Percentiles rank a stretch among this genome's conserved stretches.
These are phyloP conservation scores for Macrocybe gigantea DNA, from an alignment of 768 basidiomycete genomes.

Conservation along the genomic window DNA sequence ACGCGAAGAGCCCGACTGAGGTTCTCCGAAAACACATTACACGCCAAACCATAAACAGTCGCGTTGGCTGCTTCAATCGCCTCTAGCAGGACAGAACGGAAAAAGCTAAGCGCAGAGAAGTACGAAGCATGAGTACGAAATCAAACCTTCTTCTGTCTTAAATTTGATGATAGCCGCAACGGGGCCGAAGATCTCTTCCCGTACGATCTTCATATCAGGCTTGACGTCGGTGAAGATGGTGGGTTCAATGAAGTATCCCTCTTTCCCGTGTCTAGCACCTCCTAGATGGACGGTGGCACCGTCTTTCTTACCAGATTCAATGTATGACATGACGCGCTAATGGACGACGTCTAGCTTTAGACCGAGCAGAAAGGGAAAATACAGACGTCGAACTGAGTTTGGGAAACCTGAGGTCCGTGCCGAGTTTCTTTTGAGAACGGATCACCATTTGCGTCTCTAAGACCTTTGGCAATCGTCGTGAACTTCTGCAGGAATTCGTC, in stretches of 20 bases:
- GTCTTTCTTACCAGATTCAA: conserved; percentile 63
- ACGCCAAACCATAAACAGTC: conserved; percentile 61
- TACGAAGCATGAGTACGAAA: background rate
- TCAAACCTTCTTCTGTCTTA: conserved; percentile 31
- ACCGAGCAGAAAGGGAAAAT: background rate
- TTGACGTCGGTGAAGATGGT: conserved; percentile 69
- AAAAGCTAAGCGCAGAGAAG: too few species aligned
- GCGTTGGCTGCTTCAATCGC: conserved; percentile 55
- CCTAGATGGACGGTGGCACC: conserved; percentile 67
- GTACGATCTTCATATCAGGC: conserved; percentile 69
- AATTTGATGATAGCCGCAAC: conserved; percentile 65
- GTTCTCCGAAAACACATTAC: conserved; percentile 60
- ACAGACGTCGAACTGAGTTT: conserved; percentile 51
- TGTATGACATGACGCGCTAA: conserved; percentile 73
- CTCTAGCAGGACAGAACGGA: conserved; percentile 20
- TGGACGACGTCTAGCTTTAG: background rate
- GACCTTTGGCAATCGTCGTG: conserved; percentile 38
- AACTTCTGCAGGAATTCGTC: conserved; percentile 65
- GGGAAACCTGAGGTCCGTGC: conserved; percentile 61
- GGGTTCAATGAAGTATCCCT: conserved; percentile 64
- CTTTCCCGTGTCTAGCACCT: conserved; percentile 46
- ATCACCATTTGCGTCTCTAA: conserved; percentile 43
- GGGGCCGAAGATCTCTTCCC: conserved; percentile 75
- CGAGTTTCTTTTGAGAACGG: conserved; percentile 45
- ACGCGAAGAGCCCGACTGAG: conserved; percentile 34